Evolutionary conservation across 1,284 basidiomycete genomes (phyloP), one percentile per base, ranked within the genome.

Genomic region (Pyrrhoderma lamaoense): DNA sequence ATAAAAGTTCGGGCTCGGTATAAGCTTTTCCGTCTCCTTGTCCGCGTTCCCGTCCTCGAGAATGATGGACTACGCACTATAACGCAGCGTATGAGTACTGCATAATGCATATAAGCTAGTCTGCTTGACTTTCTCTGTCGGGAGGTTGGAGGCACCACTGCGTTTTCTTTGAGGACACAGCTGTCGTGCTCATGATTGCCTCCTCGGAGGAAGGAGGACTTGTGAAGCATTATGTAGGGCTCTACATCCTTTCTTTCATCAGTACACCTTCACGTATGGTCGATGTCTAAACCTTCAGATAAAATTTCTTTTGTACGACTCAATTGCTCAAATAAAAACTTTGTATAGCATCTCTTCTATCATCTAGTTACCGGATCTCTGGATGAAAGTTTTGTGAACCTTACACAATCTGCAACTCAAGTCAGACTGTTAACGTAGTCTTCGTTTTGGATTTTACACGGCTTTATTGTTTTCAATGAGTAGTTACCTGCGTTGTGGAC

Each of bases 41-140:
- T 50, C 52, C 52, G 52, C 52, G 52, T 54, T 54, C 52, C 52
- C 52, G 52, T 54, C 52, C 52, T 50, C 52, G 31, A 54, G 52
- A 54, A 9, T 25, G 31, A 49, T 23, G 51, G 34, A 53, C 46
- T 49, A 53, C 46, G 51, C 42, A n/a, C n/a, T n/a, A 11, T 21
- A 21, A 47, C 25, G 23, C 22, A 21, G 46, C 42, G 51, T 53
- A 47, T 53, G 45, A 18, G 18, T 44, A 16, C n/a, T 42, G 42
- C 45, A 22, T 19, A 27, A 39, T 13, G 35, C 23, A 31, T 31
- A 23, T 45, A 36, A 23, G n/a, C 44, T 8, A 21, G 31, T 21
- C 42, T 40, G 51, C 43, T 48, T 23, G 39, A 48, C 46, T 22
- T 40, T 36, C 22, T 43, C 11, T 38, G 3, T 11, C 14, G 46